Conservation (phyloP, 495 filamentous ascomycete species). For the Penicillium soppii region DNA sequence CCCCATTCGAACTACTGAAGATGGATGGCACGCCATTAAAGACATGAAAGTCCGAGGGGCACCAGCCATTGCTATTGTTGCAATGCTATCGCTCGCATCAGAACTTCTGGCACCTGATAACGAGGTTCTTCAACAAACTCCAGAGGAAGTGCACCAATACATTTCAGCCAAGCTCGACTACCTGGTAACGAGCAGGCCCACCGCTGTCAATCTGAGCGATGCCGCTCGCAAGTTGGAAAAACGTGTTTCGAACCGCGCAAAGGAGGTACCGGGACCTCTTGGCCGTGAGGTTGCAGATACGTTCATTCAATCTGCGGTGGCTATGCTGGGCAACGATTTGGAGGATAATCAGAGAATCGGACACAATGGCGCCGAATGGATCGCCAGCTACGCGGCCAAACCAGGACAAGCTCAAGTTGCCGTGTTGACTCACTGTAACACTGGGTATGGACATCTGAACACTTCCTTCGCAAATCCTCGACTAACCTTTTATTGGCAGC, state of each 20-base stretch:
- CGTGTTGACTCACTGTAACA: conserved; percentile 96
- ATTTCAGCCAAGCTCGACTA: conserved; percentile 76
- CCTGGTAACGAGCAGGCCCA: conserved; percentile 82
- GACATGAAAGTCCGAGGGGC: conserved; percentile 93
- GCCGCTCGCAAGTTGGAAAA: conserved; percentile 76
- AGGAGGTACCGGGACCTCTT: conserved; percentile 30
- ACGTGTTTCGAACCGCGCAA: conserved; percentile 42
- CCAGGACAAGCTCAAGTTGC: conserved; percentile 49
- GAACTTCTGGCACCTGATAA: conserved; percentile 31
- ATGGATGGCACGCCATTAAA: conserved; percentile 91
- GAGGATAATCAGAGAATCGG: conserved; percentile 85
- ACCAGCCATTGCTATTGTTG: conserved; percentile 96
- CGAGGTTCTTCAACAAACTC: conserved; percentile 29
- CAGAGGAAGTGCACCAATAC: conserved; percentile 61
- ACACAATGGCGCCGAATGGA: conserved; percentile 78
- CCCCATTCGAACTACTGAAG: conserved; percentile 66
- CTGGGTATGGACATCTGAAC: conserved; percentile 59
- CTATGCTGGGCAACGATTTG: conserved; percentile 85
- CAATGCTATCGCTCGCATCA: conserved; percentile 80
- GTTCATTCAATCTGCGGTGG: conserved; percentile 77
- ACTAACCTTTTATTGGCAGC: conserved; percentile 34
- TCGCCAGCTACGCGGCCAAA: conserved; percentile 50
- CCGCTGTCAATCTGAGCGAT: conserved; percentile 91
- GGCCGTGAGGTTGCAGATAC: conserved; percentile 53
- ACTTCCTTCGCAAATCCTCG: neutral